phyloP scores from a whole-genome alignment of 1,284 basidiomycete genomes.

The Ganoderma multipileum region DNA sequence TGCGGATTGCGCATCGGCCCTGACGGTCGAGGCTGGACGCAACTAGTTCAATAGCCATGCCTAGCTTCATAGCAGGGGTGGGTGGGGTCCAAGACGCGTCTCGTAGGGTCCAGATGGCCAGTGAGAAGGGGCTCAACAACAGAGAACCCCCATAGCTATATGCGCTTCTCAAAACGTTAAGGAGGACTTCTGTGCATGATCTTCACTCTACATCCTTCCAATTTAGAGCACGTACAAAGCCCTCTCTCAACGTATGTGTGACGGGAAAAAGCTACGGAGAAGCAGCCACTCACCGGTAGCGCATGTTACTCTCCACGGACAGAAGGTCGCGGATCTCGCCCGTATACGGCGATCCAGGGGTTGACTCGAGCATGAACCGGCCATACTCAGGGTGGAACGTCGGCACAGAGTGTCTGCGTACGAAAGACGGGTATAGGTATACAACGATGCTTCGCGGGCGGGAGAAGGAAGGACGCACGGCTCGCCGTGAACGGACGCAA shows the following conservation, averaged over 20 bases:
- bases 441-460: constrained; percentile 7
- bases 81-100: not conserved
- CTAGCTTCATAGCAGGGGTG: not conserved
- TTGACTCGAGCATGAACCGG: constrained; percentile 98
- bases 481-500: constrained; percentile 65
- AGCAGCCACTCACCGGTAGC: constrained; percentile 25
- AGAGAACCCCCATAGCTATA: not conserved
- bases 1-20: not conserved
- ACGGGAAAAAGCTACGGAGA: constrained; percentile 6
- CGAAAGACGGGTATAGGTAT: constrained; percentile 16
- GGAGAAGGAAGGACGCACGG: constrained; percentile 50
- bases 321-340: constrained; percentile 87
- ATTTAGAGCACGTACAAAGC: constrained; percentile 20
- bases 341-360: constrained; percentile 94
- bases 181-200: not conserved
- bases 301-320: constrained; percentile 95
- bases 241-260: not conserved
- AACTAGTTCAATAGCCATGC: not conserved
- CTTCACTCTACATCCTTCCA: not conserved
- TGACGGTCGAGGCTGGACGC: not conserved
- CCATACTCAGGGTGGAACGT: constrained; percentile 99
- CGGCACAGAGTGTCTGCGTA: constrained; percentile 73
- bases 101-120: not conserved
- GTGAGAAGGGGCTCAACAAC: not conserved
- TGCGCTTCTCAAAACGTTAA: not conserved